Conservation (phyloP, 2,329 filamentous ascomycete species). For the Aspergillus phoenicis region DNA sequence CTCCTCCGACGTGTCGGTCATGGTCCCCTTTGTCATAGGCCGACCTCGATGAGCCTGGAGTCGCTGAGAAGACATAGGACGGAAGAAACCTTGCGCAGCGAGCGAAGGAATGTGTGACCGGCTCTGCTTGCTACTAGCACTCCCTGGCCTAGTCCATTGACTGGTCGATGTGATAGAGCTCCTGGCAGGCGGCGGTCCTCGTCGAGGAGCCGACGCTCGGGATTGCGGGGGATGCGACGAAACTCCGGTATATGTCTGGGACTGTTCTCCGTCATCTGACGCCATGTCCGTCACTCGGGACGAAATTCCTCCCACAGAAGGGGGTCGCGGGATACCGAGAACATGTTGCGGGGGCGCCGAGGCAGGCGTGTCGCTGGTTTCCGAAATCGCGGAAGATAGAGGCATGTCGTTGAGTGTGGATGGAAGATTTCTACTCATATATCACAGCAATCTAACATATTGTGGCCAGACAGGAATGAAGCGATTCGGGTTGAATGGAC, state of each 20-base stretch:
- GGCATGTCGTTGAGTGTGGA: conserved; percentile 24
- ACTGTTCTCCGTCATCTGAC: conserved; percentile 55
- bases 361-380: conserved; percentile 45
- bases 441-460: conserved; percentile 27
- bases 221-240: conserved; percentile 59
- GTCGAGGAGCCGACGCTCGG: conserved; percentile 60
- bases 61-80: conserved; percentile 94
- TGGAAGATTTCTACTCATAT: conserved; percentile 15
- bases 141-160: conserved; percentile 53
- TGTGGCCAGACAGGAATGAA: conserved; percentile 16
- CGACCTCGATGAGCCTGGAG: conserved; percentile 81
- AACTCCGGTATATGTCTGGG: conserved; percentile 42
- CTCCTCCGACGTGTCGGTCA: conserved; percentile 44
- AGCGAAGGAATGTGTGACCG: conserved; percentile 88
- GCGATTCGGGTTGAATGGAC: background rate
- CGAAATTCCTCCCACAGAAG: conserved; percentile 57
- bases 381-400: conserved; percentile 29
- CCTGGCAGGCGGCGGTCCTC: conserved; percentile 48
- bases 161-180: conserved; percentile 46
- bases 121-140: conserved; percentile 67
- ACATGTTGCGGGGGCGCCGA: conserved; percentile 43
- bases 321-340: conserved; percentile 56
- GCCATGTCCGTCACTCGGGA: conserved; percentile 69
- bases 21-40: conserved; percentile 41
- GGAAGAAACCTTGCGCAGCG: conserved; percentile 88